Conservation (phyloP, 106 monocot species). For the Allium fistulosum region DNA sequence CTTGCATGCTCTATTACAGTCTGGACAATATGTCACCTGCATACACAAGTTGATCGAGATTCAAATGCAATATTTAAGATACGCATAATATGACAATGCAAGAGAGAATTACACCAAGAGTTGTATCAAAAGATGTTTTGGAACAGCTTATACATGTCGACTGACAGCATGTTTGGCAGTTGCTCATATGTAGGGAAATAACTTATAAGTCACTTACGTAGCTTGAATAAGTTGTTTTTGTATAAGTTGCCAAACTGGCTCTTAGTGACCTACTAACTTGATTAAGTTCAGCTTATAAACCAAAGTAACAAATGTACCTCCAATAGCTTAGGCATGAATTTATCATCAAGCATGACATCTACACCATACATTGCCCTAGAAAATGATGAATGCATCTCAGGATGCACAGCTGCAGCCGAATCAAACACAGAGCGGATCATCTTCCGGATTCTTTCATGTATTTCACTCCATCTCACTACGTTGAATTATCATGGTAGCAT, state of each 20-base stretch:
- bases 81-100: too few relatives aligned
- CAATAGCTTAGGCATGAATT: constrained; percentile 84
- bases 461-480: constrained; percentile 85
- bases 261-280: too few relatives aligned
- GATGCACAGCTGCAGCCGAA: constrained; percentile 73
- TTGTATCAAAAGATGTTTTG: too few relatives aligned
- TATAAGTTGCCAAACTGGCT: too few relatives aligned
- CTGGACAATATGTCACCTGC: constrained; percentile 80
- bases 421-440: constrained; percentile 85
- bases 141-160: too few relatives aligned
- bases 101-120: background rate
- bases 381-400: constrained; percentile 75
- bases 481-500: constrained; percentile 2
- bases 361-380: constrained; percentile 95
- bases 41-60: background rate
- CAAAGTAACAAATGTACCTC: constrained; percentile 45
- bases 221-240: background rate
- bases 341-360: constrained; percentile 89
- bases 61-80: too few relatives aligned
- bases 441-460: constrained; percentile 54
- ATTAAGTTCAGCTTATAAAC: too few relatives aligned
- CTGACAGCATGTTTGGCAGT: background rate
- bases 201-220: background rate
- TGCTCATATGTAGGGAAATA: background rate
- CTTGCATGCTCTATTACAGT: constrained; percentile 70